Evolutionary conservation across 495 filamentous ascomycete species (phyloP), one percentile per base, ranked within the genome.

Genomic region (Corynascus novoguineensis): DNA sequence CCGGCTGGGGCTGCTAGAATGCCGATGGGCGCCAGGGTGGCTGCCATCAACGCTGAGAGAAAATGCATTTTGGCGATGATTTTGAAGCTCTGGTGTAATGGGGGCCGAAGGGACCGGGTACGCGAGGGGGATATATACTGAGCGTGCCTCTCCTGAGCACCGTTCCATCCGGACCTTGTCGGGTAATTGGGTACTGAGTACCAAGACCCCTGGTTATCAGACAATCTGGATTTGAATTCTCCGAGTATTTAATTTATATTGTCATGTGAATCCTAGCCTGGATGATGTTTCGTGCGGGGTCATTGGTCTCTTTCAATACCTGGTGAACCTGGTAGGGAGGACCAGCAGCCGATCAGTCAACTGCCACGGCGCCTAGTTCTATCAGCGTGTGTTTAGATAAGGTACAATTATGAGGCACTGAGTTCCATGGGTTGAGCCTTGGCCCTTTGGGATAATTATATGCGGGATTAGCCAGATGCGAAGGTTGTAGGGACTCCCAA

Each of bases 1-100:
- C 24, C 51, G 9, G 66, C 58, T 17, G 70, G 70, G 15, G 62
- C 63, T 12, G 72, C 71, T 34, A 71, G 59, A 47, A 50, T 54
- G 21, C 60, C 53, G n/a, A 53, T 4, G 48, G 56, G 49, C 8
- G 55, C 55, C 27, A 58, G 60, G 56, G 49, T 61, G 67, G 48
- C 55, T 10, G 48, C 50, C 3, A 22, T 25, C 5, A 41, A 17
- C 5, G 50, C 22, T 10, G 50, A 17, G 21, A 53, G 34, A 5
- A 53, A 27, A 8, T 28, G 45, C 45, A 47, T 47, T 47, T 47
- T 47, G 45, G 45, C n/a, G 22, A 15, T 0, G 45, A 7, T 6
- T 31, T 29, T 5, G 14, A 15, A 29, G 15, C 5, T 8, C 12
- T 19, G 3, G 15, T 47, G 45, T 29, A 5, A 31, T 29, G 5